Percentiles rank a stretch among this genome's conserved stretches.
phyloP scores from a whole-genome alignment of 2,329 filamentous ascomycete species.

The Aspergillus piperis region DNA sequence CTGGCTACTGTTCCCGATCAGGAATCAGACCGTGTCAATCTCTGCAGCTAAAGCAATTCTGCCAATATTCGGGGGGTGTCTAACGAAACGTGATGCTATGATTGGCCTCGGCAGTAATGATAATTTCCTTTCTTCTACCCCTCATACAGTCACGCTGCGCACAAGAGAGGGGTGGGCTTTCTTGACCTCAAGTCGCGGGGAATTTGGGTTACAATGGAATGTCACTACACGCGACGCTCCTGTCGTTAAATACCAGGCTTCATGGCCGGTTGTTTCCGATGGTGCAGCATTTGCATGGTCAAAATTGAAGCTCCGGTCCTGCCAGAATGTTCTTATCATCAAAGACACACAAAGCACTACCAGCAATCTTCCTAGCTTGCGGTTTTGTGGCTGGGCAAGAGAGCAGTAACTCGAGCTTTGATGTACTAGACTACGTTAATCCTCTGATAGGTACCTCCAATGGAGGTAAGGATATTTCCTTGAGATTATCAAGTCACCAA shows the following conservation, averaged over 20 bases:
- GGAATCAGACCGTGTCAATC: not conserved
- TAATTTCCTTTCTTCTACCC: not conserved
- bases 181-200: not conserved
- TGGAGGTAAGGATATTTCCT: slow-evolving; percentile 38
- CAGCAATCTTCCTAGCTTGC: not conserved
- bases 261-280: not conserved
- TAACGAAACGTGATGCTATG: not conserved
- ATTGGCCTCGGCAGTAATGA: not conserved
- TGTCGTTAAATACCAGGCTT: not conserved
- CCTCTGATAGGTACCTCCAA: slow-evolving; percentile 58
- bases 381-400: not conserved
- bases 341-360: not conserved
- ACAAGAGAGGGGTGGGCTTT: not conserved
- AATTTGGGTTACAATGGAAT: not conserved
- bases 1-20: not conserved
- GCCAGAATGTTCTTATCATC: not conserved
- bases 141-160: not conserved
- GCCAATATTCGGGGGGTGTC: not conserved
- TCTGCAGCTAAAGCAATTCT: not conserved
- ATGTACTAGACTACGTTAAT: slow-evolving; percentile 48
- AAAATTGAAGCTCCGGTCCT: not conserved
- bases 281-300: not conserved
- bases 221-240: not conserved
- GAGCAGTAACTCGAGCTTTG: slow-evolving; percentile 15
- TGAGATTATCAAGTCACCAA: not conserved